A percentile compares a stretch with the other conserved stretches of the same genome.
Conservation (phyloP, 441 rosid species). For the Codiaeum variegatum region DNA sequence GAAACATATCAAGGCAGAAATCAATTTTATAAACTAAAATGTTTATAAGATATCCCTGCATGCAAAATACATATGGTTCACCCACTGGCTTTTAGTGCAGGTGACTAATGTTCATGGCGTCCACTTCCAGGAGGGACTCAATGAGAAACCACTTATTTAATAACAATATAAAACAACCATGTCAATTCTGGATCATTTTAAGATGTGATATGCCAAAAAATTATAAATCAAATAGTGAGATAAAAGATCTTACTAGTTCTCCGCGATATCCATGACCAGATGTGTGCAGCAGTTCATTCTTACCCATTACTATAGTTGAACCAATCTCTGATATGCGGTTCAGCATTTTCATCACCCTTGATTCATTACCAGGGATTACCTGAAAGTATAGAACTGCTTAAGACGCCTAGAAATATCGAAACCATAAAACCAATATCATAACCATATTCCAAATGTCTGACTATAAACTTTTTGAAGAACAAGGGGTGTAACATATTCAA, state of each 20-base stretch:
- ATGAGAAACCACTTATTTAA: neutral
- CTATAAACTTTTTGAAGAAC: neutral
- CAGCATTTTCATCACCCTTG: conserved; percentile 95
- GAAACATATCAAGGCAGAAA: neutral
- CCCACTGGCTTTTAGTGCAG: neutral
- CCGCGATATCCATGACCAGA: conserved; percentile 98
- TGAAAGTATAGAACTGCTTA: conserved; percentile 28
- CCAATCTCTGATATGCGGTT: conserved; percentile 92
- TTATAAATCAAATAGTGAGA: conserved; percentile 5
- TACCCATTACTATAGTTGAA: conserved; percentile 83
- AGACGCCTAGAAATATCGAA: conserved; percentile 10
- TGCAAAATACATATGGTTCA: neutral
- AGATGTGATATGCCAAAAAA: neutral
- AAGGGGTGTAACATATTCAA: neutral
- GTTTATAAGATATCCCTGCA: neutral
- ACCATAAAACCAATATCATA: neutral
- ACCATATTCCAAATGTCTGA: neutral
- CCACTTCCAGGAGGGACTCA: neutral
- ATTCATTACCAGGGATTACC: conserved; percentile 98
- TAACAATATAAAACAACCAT: neutral
- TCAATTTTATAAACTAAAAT: neutral
- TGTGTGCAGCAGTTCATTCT: conserved; percentile 78
- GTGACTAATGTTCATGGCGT: neutral
- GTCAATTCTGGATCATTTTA: neutral
- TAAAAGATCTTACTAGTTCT: conserved; percentile 57